These are phyloP conservation scores for Ustilago xerochloae DNA, from an alignment of 1,284 basidiomycete genomes.

Conservation along the genomic window DNA sequence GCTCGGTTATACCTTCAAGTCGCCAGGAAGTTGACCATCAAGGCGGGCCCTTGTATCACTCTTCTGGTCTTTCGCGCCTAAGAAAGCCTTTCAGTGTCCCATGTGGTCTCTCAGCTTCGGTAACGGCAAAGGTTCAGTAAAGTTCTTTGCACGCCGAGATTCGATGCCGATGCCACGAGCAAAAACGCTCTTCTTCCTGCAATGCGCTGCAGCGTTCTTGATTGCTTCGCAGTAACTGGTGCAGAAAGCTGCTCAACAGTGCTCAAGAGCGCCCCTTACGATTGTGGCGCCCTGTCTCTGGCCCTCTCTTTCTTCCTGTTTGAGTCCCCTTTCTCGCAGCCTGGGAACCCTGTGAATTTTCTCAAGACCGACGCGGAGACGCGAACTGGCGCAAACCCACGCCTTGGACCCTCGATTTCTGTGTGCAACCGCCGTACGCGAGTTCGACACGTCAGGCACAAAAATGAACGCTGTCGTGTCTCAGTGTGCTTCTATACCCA, in stretches of 20 bases:
- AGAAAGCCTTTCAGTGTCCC: background rate
- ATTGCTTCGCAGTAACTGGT: background rate
- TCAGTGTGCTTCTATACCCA: background rate
- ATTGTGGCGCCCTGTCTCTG: constrained; percentile 4
- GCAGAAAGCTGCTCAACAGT: background rate
- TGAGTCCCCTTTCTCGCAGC: background rate
- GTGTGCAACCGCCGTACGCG: background rate
- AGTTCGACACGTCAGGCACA: constrained; percentile 1
- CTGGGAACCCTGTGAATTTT: background rate
- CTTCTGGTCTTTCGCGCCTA: background rate
- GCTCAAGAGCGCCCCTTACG: background rate
- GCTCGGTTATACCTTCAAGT: constrained; percentile 20
- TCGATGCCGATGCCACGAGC: background rate
- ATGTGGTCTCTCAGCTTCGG: no score
- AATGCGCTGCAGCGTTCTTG: background rate
- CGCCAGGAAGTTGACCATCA: no score
- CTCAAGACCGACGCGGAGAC: background rate
- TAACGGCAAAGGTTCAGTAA: no score
- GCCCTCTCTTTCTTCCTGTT: background rate
- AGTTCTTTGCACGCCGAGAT: background rate
- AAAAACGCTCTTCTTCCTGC: background rate
- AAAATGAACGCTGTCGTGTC: background rate
- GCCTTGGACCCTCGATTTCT: background rate
- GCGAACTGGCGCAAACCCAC: background rate
- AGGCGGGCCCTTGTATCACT: no score